Conservation (phyloP, 805 yeast species). For the Candida schatavii region DNA sequence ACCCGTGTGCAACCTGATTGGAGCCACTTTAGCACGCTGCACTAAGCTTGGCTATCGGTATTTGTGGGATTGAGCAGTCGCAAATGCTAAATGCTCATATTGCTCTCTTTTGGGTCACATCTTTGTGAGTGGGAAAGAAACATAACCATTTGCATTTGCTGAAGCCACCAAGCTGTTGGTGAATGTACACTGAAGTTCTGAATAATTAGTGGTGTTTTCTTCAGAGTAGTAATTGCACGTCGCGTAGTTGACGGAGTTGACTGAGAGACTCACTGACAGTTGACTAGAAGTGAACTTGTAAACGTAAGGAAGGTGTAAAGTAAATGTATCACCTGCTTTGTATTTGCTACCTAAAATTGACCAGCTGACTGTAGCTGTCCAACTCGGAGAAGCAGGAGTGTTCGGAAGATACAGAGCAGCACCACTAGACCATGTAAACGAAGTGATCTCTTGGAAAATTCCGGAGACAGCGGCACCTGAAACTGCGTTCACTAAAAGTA, state of each 20-base stretch:
- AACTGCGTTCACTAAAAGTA: not conserved
- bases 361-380: conserved; percentile 23
- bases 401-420: not conserved
- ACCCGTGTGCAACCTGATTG: too few relatives aligned
- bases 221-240: conserved; percentile 10
- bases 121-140: not conserved
- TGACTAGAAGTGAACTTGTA: conserved; percentile 17
- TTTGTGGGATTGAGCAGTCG: too few relatives aligned
- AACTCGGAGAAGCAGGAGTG: conserved; percentile 4
- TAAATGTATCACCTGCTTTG: conserved; percentile 25
- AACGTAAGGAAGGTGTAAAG: conserved; percentile 24
- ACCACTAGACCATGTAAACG: not conserved
- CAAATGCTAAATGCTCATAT: too few relatives aligned
- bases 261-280: conserved; percentile 9
- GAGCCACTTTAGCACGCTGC: too few relatives aligned
- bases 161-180: not conserved
- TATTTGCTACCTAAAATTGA: conserved; percentile 12
- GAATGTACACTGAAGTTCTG: conserved; percentile 1
- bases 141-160: not conserved
- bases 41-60: too few relatives aligned
- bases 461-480: not conserved
- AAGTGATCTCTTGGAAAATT: not conserved
- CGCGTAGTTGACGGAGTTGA: conserved; percentile 7
- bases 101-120: too few relatives aligned
- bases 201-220: conserved; percentile 4